Evolutionary conservation across 441 rosid genomes (phyloP).

Genomic region (Biscutella auriculata): DNA sequence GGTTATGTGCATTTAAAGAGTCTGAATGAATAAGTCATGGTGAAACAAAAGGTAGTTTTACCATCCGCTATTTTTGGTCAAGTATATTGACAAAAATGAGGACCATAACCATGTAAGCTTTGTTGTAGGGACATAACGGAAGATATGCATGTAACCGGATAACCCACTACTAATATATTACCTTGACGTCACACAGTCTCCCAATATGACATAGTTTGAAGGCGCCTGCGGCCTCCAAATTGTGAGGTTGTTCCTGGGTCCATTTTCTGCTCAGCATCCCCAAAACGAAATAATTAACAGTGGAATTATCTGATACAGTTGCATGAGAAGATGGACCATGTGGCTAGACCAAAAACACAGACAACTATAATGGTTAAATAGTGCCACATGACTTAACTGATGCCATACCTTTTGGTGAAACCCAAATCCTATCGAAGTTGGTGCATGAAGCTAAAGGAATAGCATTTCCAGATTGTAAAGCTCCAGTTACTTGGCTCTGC

Average conservation of each 20-base stretch:
- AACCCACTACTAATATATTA: conserved; percentile 21
- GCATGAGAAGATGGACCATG: conserved; percentile 2
- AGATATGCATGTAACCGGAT: conserved; percentile 3
- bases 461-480: conserved; percentile 86
- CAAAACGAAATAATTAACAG: conserved; percentile 16
- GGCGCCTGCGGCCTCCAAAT: conserved; percentile 99
- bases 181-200: conserved; percentile 99
- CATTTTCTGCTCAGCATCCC: conserved; percentile 53
- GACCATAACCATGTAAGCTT: conserved; percentile 7
- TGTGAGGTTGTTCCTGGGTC: conserved; percentile 65
- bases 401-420: conserved; percentile 71
- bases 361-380: conserved; percentile 4
- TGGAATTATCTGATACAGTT: conserved; percentile 7
- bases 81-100: background rate
- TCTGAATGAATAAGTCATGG: background rate
- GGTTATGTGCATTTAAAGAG: background rate
- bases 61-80: background rate
- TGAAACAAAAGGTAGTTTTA: background rate
- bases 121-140: background rate
- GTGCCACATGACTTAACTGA: conserved; percentile 2
- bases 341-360: conserved; percentile 8
- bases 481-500: conserved; percentile 69
- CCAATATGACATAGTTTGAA: conserved; percentile 85
- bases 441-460: conserved; percentile 80
- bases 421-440: conserved; percentile 80